These are phyloP conservation scores for Solanum paucissectum DNA, from an alignment of 257 asterid genomes.

Conservation along the genomic window DNA sequence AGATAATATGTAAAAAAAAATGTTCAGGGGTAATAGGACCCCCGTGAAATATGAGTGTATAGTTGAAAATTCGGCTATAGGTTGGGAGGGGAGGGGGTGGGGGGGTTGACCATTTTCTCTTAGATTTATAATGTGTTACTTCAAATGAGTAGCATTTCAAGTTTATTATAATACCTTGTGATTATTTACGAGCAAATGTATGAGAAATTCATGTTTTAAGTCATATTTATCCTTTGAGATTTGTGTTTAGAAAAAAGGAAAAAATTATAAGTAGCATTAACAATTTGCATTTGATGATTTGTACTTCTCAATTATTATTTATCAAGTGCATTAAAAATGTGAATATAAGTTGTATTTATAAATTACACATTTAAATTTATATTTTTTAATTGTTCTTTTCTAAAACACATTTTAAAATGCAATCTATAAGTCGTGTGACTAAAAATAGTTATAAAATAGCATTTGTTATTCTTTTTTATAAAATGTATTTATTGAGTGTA, in stretches of 20 bases:
- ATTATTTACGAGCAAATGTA: background rate
- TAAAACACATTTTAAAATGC: background rate
- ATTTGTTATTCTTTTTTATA: too few species aligned
- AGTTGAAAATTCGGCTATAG: too few species aligned
- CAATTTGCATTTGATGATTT: background rate
- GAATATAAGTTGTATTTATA: background rate
- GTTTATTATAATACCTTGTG: background rate
- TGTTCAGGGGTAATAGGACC: too few species aligned
- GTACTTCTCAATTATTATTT: background rate
- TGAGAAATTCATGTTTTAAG: background rate
- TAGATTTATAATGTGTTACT: background rate
- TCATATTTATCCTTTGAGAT: background rate
- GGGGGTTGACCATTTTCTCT: too few species aligned
- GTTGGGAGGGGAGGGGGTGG: too few species aligned
- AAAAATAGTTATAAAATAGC: rapidly evolving
- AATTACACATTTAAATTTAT: background rate
- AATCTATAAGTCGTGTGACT: background rate
- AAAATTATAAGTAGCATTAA: background rate
- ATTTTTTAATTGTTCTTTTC: background rate
- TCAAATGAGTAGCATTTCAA: background rate
- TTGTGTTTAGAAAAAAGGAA: background rate
- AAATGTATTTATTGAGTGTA: too few species aligned
- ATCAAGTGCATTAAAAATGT: too few species aligned
- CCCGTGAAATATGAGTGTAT: too few species aligned
- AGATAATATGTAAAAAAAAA: too few species aligned